These are phyloP conservation scores for Avicennia marina DNA, from an alignment of 257 asterid genomes.

Conservation along the genomic window DNA sequence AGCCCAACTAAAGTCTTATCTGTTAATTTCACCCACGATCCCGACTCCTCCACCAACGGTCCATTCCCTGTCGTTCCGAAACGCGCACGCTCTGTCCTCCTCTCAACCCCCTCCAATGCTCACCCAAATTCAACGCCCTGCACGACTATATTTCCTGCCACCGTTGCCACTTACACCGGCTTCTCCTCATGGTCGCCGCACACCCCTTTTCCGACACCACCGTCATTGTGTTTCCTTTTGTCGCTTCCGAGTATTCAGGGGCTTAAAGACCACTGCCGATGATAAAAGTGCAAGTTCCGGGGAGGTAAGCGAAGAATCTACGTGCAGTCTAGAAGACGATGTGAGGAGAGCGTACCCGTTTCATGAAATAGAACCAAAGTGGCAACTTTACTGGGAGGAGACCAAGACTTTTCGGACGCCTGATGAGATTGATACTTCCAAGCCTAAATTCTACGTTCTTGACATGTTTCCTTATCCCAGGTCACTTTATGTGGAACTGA, in stretches of 20 bases:
- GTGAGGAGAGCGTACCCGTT: conserved; percentile 79
- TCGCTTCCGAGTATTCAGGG: conserved; percentile 29
- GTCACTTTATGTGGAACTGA: too few species aligned
- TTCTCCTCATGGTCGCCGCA: conserved; percentile 25
- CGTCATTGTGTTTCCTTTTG: conserved; percentile 18
- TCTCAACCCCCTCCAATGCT: conserved; percentile 32
- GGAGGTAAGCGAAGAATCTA: conserved; percentile 13
- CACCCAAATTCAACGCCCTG: conserved; percentile 41
- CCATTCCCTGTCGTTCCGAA: conserved; percentile 8
- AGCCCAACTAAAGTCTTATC: conserved; percentile 26
- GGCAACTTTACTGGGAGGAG: conserved; percentile 93
- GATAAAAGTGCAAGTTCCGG: conserved; percentile 3
- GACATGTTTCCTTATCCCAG: conserved; percentile 99
- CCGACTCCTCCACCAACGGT: conserved; percentile 22
- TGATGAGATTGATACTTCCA: conserved; percentile 81
- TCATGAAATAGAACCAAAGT: conserved; percentile 79
- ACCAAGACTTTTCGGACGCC: conserved; percentile 82
- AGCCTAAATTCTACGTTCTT: conserved; percentile 92
- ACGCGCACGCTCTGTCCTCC: neutral
- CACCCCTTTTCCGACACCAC: conserved; percentile 11
- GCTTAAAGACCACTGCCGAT: conserved; percentile 16
- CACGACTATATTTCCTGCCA: conserved; percentile 30
- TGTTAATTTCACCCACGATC: conserved; percentile 1
- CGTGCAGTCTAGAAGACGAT: conserved; percentile 15
- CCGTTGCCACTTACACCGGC: conserved; percentile 29